Conservation (phyloP, 768 basidiomycete genomes). For the Boletus tomentosulus region DNA sequence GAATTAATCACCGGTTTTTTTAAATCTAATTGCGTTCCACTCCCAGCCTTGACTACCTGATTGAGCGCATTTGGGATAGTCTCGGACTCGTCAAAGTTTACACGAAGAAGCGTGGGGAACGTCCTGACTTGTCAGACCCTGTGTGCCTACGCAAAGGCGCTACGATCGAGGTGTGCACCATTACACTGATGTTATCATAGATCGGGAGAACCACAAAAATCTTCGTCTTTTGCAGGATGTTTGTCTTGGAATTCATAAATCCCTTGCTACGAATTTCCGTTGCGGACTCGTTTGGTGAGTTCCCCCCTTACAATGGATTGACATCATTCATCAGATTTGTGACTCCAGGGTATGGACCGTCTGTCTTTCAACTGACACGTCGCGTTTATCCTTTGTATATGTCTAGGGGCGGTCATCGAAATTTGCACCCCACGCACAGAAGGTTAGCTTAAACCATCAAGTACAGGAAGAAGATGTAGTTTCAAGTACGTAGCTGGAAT, state of each 20-base stretch:
- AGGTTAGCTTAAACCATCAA: constrained; percentile 79
- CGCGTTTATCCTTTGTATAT: not conserved
- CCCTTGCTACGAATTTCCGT: constrained; percentile 85
- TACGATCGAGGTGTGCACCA: constrained; percentile 69
- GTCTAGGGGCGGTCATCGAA: constrained; percentile 87
- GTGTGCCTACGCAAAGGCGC: constrained; percentile 88
- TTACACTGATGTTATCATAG: not conserved
- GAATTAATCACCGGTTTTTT: not conserved
- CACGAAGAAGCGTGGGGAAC: constrained; percentile 95
- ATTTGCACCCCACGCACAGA: constrained; percentile 91
- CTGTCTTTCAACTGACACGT: not conserved
- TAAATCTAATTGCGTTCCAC: constrained; percentile 3
- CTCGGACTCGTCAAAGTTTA: constrained; percentile 87
- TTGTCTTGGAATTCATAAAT: constrained; percentile 90
- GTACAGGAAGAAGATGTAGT: constrained; percentile 89
- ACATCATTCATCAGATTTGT: constrained; percentile 4
- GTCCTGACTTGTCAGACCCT: constrained; percentile 89
- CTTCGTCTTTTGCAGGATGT: constrained; percentile 50
- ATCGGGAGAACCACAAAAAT: not conserved
- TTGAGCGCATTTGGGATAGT: constrained; percentile 76
- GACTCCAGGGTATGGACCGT: constrained; percentile 23
- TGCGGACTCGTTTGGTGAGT: constrained; percentile 91
- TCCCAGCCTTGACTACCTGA: constrained; percentile 62
- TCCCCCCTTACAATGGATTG: not conserved
- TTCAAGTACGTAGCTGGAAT: constrained; percentile 56